These are phyloP conservation scores for Rhodomyrtus psidioides DNA, from an alignment of 441 rosid genomes.

Conservation along the genomic window DNA sequence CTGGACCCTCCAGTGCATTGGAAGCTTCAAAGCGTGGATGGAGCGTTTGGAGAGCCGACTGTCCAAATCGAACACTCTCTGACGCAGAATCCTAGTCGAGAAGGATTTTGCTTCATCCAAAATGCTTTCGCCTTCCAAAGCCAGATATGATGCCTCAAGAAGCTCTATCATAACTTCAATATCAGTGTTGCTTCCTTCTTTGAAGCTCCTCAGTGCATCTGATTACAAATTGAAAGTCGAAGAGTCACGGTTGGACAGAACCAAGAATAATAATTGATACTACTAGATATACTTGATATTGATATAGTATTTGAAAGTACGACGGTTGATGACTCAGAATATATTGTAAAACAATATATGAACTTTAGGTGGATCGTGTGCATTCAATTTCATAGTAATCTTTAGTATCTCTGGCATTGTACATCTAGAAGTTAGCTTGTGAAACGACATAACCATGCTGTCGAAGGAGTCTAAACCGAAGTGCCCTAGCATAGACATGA, in stretches of 20 bases:
- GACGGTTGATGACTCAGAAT: background rate
- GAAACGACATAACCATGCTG: slow-evolving; percentile 33
- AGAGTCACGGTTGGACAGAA: background rate
- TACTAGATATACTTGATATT: background rate
- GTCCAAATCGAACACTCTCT: background rate
- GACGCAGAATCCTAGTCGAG: slow-evolving; percentile 6
- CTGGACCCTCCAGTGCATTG: slow-evolving; percentile 29
- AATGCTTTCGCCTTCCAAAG: slow-evolving; percentile 17
- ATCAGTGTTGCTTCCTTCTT: slow-evolving; percentile 15
- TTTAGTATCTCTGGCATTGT: too few species aligned
- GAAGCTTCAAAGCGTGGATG: slow-evolving; percentile 26
- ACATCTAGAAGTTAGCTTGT: slow-evolving; percentile 15
- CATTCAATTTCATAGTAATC: too few species aligned
- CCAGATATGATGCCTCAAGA: slow-evolving; percentile 36
- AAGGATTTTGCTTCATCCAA: slow-evolving; percentile 21
- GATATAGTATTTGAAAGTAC: background rate
- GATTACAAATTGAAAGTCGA: background rate
- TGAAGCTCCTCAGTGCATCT: slow-evolving; percentile 26
- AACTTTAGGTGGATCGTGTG: background rate
- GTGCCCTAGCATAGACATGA: slow-evolving; percentile 18
- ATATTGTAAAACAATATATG: background rate
- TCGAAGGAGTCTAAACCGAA: slow-evolving; percentile 39
- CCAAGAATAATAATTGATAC: background rate
- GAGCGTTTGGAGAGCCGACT: background rate
- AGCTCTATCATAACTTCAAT: slow-evolving; percentile 26